phyloP scores from a whole-genome alignment of 2,329 filamentous ascomycete genomes.

The Emmonsiellopsis sp. region DNA sequence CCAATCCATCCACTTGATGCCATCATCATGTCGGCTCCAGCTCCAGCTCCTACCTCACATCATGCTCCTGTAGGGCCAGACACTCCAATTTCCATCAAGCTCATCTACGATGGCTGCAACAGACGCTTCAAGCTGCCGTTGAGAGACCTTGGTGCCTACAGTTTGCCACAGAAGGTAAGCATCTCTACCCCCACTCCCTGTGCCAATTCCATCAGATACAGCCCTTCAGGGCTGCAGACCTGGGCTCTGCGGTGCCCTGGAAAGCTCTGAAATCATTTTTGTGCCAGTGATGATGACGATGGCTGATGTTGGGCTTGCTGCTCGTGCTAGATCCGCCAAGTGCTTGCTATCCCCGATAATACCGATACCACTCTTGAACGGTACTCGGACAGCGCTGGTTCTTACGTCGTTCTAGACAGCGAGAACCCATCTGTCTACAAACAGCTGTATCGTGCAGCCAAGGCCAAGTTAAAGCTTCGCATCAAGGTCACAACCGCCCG shows the following conservation, averaged over 20 bases:
- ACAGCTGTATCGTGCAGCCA: constrained; percentile 91
- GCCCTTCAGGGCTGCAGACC: constrained; percentile 12
- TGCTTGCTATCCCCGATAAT: constrained; percentile 56
- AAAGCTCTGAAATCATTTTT: not conserved
- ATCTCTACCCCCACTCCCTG: constrained; percentile 12
- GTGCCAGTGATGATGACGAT: too few relatives aligned
- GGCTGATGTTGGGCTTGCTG: constrained; percentile 6
- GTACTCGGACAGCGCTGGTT: constrained; percentile 83
- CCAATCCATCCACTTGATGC: not conserved
- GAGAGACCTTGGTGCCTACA: constrained; percentile 65
- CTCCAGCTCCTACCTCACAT: constrained; percentile 27
- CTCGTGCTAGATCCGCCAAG: constrained; percentile 53
- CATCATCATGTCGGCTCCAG: constrained; percentile 29
- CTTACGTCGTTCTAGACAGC: constrained; percentile 70
- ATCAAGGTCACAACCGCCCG: constrained; percentile 56
- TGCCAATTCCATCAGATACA: constrained; percentile 2
- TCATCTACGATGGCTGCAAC: constrained; percentile 64
- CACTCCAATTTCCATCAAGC: constrained; percentile 76
- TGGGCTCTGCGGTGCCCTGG: constrained; percentile 2
- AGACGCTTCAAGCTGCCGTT: constrained; percentile 85
- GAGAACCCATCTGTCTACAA: constrained; percentile 81
- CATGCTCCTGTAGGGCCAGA: constrained; percentile 50
- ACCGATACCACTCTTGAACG: constrained; percentile 68
- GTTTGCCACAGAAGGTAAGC: constrained; percentile 78
- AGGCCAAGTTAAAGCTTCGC: constrained; percentile 96